phyloP scores from a whole-genome alignment of 108 stramenopile species.

The Skeletonema costatum region DNA sequence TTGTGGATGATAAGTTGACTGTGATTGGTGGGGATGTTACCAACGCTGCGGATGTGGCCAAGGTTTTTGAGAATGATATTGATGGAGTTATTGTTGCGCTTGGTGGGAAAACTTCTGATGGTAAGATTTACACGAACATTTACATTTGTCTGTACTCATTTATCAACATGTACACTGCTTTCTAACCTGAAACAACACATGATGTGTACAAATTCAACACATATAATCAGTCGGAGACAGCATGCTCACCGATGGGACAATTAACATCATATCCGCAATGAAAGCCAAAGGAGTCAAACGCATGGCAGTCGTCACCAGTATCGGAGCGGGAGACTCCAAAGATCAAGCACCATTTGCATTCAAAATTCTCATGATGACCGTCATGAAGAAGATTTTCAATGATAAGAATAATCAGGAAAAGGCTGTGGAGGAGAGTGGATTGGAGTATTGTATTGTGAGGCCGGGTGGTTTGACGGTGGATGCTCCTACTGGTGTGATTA shows the following conservation, averaged over 20 bases:
- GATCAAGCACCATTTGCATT: conserved; percentile 93
- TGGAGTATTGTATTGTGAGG: conserved; percentile 96
- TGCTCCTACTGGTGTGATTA: conserved; percentile 95
- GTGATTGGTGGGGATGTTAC: conserved; percentile 89
- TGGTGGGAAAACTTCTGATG: conserved; percentile 95
- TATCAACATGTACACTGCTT: no score
- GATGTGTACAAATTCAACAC: background rate
- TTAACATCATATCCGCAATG: conserved; percentile 91
- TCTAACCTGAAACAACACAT: background rate
- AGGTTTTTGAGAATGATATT: conserved; percentile 83
- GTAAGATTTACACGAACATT: background rate
- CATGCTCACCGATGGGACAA: conserved; percentile 96
- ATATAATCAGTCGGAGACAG: conserved; percentile 55
- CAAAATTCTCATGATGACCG: conserved; percentile 96
- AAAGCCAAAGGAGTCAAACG: conserved; percentile 90
- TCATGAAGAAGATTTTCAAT: conserved; percentile 94
- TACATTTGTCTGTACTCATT: no score
- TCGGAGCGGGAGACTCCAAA: conserved; percentile 96
- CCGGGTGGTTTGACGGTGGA: conserved; percentile 97
- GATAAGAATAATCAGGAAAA: conserved; percentile 98
- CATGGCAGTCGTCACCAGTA: conserved; percentile 93
- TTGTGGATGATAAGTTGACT: conserved; percentile 71
- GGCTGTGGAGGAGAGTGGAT: conserved; percentile 72
- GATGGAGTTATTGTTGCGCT: conserved; percentile 94
- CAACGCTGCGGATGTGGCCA: conserved; percentile 82